phyloP scores from a whole-genome alignment of 164 flowering plant species.

The Euptelea pleiosperma region DNA sequence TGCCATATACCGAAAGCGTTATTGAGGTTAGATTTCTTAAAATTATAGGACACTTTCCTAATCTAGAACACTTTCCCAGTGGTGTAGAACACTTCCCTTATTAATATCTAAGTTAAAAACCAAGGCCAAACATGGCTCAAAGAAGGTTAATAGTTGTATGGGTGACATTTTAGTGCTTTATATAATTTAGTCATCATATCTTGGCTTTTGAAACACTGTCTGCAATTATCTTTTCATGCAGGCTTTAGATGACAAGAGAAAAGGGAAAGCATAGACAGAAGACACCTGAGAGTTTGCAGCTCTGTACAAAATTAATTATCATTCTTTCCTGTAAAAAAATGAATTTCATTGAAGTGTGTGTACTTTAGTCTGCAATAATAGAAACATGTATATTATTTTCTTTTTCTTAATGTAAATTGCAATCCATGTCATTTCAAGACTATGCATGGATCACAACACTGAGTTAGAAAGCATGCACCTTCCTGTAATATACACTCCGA shows the following conservation, averaged over 20 bases:
- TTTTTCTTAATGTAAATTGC: neutral
- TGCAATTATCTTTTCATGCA: constrained; percentile 25
- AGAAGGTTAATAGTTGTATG: too few species aligned
- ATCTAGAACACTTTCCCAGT: too few species aligned
- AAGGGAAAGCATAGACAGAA: constrained; percentile 57
- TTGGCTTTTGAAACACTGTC: neutral
- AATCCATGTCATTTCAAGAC: neutral
- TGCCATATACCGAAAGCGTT: too few species aligned
- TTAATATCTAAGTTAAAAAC: too few species aligned
- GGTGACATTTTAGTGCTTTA: too few species aligned
- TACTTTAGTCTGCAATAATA: neutral
- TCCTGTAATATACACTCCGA: too few species aligned
- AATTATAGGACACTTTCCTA: too few species aligned
- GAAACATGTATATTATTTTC: neutral
- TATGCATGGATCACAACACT: neutral
- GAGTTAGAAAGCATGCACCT: too few species aligned
- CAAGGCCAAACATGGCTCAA: too few species aligned
- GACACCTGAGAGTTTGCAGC: neutral
- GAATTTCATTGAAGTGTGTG: neutral
- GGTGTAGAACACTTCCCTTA: too few species aligned
- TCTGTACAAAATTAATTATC: constrained; percentile 4
- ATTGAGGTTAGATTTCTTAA: too few species aligned
- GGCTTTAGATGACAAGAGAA: constrained; percentile 72
- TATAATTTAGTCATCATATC: neutral
- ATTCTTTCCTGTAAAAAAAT: constrained; percentile 19